Conservation (phyloP, 2,329 filamentous ascomycete species). For the Orbilia javanica region DNA sequence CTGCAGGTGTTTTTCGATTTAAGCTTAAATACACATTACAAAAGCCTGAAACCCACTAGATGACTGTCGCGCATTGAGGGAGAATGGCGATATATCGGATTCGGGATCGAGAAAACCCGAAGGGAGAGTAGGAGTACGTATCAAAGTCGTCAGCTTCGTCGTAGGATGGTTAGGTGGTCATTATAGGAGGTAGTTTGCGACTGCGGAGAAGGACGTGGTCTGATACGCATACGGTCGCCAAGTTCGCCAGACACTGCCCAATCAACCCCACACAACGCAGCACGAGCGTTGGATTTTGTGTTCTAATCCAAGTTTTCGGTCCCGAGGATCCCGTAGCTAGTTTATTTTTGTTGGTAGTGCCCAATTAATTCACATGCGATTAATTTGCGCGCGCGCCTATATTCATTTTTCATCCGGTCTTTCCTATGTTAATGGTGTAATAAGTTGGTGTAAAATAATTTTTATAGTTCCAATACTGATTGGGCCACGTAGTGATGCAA, state of each 20-base stretch:
- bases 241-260: slow-evolving; percentile 41
- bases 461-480: no score
- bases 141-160: slow-evolving; percentile 44
- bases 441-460: no score
- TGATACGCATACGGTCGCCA: slow-evolving; percentile 47
- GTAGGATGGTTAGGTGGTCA: slow-evolving; percentile 42
- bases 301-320: not conserved
- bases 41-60: slow-evolving; percentile 1
- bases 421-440: no score
- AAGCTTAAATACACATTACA: slow-evolving; percentile 43
- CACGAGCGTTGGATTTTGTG: slow-evolving; percentile 17
- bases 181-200: slow-evolving; percentile 26
- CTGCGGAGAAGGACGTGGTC: slow-evolving; percentile 49
- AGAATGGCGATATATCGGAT: not conserved
- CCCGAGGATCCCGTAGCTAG: not conserved
- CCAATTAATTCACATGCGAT: not conserved
- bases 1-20: slow-evolving; percentile 42
- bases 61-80: not conserved
- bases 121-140: slow-evolving; percentile 21
- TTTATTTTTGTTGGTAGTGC: not conserved
- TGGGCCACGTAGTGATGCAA: no score
- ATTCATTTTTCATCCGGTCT: no score
- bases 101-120: slow-evolving; percentile 10
- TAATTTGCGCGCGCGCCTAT: not conserved
- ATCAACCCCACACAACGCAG: slow-evolving; percentile 33